Evolutionary conservation across 768 basidiomycete genomes (phyloP), one percentile per base, ranked within the genome.

Genomic region (Suillus alpinus): DNA sequence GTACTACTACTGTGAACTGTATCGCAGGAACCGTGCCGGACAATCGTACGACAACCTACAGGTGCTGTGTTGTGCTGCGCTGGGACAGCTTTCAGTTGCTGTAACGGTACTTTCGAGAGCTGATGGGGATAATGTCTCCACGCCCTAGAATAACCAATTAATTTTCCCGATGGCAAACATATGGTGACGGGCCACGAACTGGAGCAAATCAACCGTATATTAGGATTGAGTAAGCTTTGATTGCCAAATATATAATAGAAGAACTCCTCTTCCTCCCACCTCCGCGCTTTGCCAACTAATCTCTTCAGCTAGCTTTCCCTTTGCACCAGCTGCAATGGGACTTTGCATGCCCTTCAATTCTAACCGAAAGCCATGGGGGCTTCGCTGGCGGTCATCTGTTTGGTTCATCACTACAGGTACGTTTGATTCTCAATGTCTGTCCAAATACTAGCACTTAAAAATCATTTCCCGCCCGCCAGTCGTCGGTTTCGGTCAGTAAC

Each of bases 341-440:
- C 26, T 39, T 29, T 29, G 23, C 37, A 26, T 12, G 53, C 20
- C 18, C 0, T 16, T 14, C 46, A 14, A 26, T 32, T 43, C 63
- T 23, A 14, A 55, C 3, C 4, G 32, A 13, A 67, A 58, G 58
- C 84, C 82, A 29, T 71, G 76, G 64, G 85, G 83, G 1, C 71
- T 86, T 53, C 67, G 72, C 63, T 87, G 85, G 85, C 78, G 86
- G 23, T 81, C 84, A 0, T 86, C 86, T 0, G 77, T 81, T 46
- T 80, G 80, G 79, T 83, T 84, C 64, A 70, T 81, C 6, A 88
- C 86, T 0, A 67, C 75, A 37, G 79, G 78, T 77, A 18, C 20
- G 74, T 69, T 4, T 18, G 2, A n/a, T 20, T 18, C 31, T 13
- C 9, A 8, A n/a, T 10, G 6, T 8, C 3, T n/a, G 16, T 12